Conservation (phyloP, 305 asterid genomes). For the Andrographis paniculata region DNA sequence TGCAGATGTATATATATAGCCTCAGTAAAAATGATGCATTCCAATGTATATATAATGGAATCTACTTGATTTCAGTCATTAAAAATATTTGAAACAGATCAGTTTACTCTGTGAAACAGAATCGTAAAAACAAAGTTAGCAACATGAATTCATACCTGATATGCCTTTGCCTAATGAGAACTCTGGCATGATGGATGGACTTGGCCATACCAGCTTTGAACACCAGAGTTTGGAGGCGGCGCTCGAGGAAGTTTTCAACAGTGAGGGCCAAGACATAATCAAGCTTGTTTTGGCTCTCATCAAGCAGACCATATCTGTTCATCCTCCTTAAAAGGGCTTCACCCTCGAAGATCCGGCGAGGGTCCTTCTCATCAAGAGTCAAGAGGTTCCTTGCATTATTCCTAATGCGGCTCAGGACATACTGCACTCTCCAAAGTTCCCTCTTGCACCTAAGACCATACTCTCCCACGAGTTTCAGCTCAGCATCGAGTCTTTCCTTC, state of each 20-base stretch:
- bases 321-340: conserved; percentile 58
- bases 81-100: too few species aligned
- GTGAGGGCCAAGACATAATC: conserved; percentile 55
- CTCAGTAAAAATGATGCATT: neutral
- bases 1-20: conserved; percentile 2
- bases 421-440: conserved; percentile 57
- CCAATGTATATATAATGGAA: too few species aligned
- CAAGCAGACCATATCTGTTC: conserved; percentile 42
- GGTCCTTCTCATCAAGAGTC: conserved; percentile 50
- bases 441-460: conserved; percentile 53
- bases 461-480: conserved; percentile 48
- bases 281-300: conserved; percentile 52
- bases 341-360: conserved; percentile 55
- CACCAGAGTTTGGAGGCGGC: conserved; percentile 50
- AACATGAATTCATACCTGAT: conserved; percentile 25
- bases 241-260: conserved; percentile 53
- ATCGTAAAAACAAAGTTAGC: neutral
- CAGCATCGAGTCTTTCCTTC: conserved; percentile 53
- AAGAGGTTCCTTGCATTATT: conserved; percentile 40
- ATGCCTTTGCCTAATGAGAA: conserved; percentile 55
- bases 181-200: conserved; percentile 59
- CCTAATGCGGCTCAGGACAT: conserved; percentile 48
- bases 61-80: too few species aligned
- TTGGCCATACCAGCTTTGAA: conserved; percentile 56
- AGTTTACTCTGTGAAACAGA: neutral